Percentiles rank a stretch among this genome's conserved stretches.
Evolutionary conservation across 192 early-diverging fungal genomes (phyloP).

Genomic region (Backusella luteola): DNA sequence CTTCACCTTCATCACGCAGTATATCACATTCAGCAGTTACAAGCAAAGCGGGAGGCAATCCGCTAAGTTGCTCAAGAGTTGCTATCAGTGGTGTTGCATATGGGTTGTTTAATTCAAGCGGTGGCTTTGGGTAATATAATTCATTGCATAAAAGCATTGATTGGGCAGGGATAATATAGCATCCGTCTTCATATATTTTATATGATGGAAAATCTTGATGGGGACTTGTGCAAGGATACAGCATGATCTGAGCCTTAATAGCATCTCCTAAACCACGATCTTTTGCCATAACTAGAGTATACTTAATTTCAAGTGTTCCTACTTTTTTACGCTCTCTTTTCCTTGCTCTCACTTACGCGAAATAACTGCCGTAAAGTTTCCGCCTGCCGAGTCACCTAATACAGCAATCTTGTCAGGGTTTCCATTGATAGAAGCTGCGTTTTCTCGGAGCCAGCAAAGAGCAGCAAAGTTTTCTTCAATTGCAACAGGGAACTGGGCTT

Average conservation of each 20-base stretch:
- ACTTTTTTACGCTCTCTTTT: not conserved
- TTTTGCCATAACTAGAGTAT: not conserved
- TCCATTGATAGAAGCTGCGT: not conserved
- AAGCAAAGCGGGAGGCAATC: constrained; percentile 14
- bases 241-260: constrained; percentile 3
- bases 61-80: constrained; percentile 12
- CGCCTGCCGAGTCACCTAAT: constrained; percentile 23
- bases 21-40: constrained; percentile 23
- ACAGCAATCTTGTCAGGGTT: constrained; percentile 7
- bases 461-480: constrained; percentile 17
- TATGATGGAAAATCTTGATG: constrained; percentile 3
- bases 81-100: not conserved
- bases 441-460: constrained; percentile 6
- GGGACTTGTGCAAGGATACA: constrained; percentile 8
- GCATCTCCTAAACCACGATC: not conserved
- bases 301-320: not conserved
- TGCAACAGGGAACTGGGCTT: constrained; percentile 8
- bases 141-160: too few species aligned
- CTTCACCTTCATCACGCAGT: constrained; percentile 24
- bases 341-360: not conserved
- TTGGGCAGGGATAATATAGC: not conserved
- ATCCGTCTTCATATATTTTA: not conserved
- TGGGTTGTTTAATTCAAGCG: not conserved
- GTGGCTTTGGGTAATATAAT: not conserved
- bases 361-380: constrained; percentile 12